Percentiles rank a stretch among this genome's conserved stretches.
Evolutionary conservation across 192 early-diverging fungal genomes (phyloP).

Genomic region (Gaertneriomyces sp.): DNA sequence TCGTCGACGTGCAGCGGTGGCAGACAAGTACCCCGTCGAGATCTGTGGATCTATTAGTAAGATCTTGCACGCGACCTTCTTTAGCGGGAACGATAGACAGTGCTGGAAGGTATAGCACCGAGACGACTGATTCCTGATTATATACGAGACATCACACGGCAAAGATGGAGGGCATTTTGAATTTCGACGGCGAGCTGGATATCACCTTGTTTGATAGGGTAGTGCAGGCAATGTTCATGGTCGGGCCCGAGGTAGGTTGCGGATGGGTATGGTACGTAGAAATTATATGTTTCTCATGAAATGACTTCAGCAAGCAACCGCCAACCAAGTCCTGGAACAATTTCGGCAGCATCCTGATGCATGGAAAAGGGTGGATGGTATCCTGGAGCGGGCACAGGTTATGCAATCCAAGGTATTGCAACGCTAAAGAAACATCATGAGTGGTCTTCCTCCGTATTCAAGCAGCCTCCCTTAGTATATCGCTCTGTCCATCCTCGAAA

Average conservation of each 20-base stretch:
- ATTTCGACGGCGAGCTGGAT: slow-evolving; percentile 86
- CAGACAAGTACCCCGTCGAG: no score
- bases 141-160: neutral
- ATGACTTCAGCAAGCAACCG: slow-evolving; percentile 70
- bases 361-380: slow-evolving; percentile 91
- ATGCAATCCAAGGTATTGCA: slow-evolving; percentile 77
- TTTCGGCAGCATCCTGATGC: slow-evolving; percentile 94
- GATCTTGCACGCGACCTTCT: neutral
- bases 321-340: slow-evolving; percentile 81
- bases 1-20: no score
- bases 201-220: slow-evolving; percentile 83
- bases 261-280: neutral
- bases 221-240: slow-evolving; percentile 75
- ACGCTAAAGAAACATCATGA: neutral
- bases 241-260: slow-evolving; percentile 68
- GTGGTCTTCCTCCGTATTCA: neutral
- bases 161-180: slow-evolving; percentile 66
- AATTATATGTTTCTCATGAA: neutral
- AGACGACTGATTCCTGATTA: neutral
- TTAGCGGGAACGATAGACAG: neutral
- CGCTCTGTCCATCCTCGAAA: slow-evolving; percentile 90
- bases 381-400: slow-evolving; percentile 77
- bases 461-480: slow-evolving; percentile 63
- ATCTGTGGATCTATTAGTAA: no score
- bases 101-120: neutral